Conservation (phyloP, 345 rosid species). For the Turritis glabra region DNA sequence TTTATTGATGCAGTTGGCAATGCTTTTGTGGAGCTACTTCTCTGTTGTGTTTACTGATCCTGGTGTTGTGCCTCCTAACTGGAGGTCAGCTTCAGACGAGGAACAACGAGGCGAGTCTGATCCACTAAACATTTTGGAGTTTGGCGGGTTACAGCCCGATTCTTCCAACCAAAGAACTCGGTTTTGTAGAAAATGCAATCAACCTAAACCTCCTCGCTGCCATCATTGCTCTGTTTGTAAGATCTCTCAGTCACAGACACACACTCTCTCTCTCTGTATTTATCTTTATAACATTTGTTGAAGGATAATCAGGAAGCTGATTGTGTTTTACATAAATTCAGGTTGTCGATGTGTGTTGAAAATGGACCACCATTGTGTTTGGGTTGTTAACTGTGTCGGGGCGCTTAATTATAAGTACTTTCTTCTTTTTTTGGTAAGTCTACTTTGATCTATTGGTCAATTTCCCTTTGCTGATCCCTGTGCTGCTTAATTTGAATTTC, state of each 20-base stretch:
- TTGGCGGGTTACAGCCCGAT: constrained; percentile 56
- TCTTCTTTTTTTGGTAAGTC: constrained; percentile 91
- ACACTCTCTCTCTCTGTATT: background rate
- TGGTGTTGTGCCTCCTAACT: constrained; percentile 85
- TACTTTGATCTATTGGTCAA: background rate
- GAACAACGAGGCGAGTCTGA: constrained; percentile 79
- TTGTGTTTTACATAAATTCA: constrained; percentile 42
- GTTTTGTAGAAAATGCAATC: constrained; percentile 87
- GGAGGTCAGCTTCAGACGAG: constrained; percentile 77
- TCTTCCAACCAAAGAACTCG: constrained; percentile 62
- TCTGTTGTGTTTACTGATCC: constrained; percentile 95
- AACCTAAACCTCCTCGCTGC: constrained; percentile 90
- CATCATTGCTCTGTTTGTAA: constrained; percentile 97
- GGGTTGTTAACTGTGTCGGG: constrained; percentile 99
- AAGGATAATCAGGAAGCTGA: constrained; percentile 18
- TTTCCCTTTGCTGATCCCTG: background rate
- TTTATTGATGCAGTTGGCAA: constrained; percentile 62
- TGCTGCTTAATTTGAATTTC: constrained; percentile 1
- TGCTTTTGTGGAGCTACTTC: constrained; percentile 97
- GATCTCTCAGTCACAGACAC: constrained; percentile 30
- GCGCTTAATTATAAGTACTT: constrained; percentile 92
- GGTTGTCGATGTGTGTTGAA: constrained; percentile 93
- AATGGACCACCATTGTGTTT: constrained; percentile 99
- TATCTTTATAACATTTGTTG: background rate
- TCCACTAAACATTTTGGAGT: constrained; percentile 65